Conservation (phyloP, 139 green algal genomes). For the Nannochloris sp. region DNA sequence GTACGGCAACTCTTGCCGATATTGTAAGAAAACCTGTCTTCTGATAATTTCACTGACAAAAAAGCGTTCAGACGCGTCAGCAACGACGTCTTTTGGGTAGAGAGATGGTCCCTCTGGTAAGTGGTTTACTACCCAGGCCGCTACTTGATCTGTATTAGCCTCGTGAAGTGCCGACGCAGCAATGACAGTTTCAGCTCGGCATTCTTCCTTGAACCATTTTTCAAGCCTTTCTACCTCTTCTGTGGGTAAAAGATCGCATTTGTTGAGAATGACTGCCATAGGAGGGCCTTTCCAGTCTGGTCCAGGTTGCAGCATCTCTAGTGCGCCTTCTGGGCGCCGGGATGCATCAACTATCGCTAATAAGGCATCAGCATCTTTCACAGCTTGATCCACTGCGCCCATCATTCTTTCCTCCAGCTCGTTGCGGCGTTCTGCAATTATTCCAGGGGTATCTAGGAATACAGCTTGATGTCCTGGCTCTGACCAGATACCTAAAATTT, state of each 20-base stretch:
- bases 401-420: slow-evolving; percentile 93
- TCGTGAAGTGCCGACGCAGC: slow-evolving; percentile 33
- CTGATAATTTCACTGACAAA: slow-evolving; percentile 96
- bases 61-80: slow-evolving; percentile 88
- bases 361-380: slow-evolving; percentile 74
- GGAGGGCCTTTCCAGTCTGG: slow-evolving; percentile 51
- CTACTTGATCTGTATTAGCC: slow-evolving; percentile 38
- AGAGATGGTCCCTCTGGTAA: slow-evolving; percentile 74
- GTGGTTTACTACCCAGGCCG: slow-evolving; percentile 57
- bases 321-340: slow-evolving; percentile 30
- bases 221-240: slow-evolving; percentile 34
- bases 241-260: slow-evolving; percentile 53
- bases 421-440: slow-evolving; percentile 60
- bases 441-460: slow-evolving; percentile 89
- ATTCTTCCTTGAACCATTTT: slow-evolving; percentile 36
- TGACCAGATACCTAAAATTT: slow-evolving; percentile 78
- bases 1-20: slow-evolving; percentile 90
- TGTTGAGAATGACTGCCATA: slow-evolving; percentile 80
- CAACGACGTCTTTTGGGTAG: slow-evolving; percentile 77
- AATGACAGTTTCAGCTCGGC: slow-evolving; percentile 25
- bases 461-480: slow-evolving; percentile 60
- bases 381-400: slow-evolving; percentile 60
- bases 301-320: slow-evolving; percentile 69
- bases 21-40: slow-evolving; percentile 91
- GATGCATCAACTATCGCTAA: slow-evolving; percentile 69